These are phyloP conservation scores for Fusarium sp. DNA, from an alignment of 2,329 filamentous ascomycete species.

Conservation along the genomic window DNA sequence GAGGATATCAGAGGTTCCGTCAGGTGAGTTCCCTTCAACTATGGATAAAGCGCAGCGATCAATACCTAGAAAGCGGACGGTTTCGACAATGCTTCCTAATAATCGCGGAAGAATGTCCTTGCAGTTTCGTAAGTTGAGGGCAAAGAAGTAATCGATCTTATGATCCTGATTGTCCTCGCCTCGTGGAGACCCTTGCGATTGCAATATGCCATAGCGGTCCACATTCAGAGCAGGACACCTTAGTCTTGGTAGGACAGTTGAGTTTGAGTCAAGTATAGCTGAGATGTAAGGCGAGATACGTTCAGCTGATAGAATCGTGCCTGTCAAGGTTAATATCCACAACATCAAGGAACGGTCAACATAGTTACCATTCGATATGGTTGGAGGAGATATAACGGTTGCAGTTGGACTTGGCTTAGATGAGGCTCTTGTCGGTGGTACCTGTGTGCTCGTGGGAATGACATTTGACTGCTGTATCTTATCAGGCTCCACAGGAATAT, in stretches of 20 bases:
- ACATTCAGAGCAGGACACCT: conserved; percentile 45
- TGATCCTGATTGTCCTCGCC: background rate
- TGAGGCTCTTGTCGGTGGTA: background rate
- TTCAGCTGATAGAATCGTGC: conserved; percentile 39
- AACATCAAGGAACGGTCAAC: rapidly evolving
- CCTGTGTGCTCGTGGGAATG: background rate
- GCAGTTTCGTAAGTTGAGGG: conserved; percentile 62
- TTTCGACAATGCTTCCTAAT: conserved; percentile 63
- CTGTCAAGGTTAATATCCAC: conserved; percentile 37
- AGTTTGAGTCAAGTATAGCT: conserved; percentile 46
- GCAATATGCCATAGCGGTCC: conserved; percentile 40
- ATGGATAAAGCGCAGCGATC: conserved; percentile 64
- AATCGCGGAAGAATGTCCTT: conserved; percentile 60
- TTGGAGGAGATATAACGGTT: background rate
- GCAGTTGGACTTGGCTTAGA: background rate
- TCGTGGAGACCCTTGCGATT: conserved; percentile 16
- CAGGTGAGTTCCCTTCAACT: conserved; percentile 65
- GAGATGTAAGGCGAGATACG: conserved; percentile 43
- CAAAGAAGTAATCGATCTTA: conserved; percentile 60
- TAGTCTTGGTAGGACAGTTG: conserved; percentile 39
- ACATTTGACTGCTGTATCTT: background rate
- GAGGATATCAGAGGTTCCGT: conserved; percentile 65
- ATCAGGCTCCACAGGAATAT: conserved; percentile 1
- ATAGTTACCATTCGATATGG: conserved; percentile 21
- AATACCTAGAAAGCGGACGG: conserved; percentile 61